Conservation (phyloP, 2,329 filamentous ascomycete genomes). For the Penicillium polonicum region DNA sequence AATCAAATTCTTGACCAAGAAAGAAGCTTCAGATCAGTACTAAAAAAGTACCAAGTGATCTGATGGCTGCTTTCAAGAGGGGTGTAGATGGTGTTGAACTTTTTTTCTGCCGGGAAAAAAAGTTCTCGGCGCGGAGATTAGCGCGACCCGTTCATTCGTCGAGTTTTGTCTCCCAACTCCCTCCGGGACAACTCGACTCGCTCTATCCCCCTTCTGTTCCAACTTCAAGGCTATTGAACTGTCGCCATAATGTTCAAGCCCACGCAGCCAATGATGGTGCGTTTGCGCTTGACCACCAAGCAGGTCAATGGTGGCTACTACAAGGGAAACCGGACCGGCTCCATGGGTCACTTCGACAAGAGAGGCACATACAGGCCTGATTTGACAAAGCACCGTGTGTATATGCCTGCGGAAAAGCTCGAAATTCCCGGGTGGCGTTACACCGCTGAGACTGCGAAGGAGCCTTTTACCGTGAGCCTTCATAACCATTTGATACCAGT, state of each 20-base stretch:
- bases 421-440: slow-evolving; percentile 1
- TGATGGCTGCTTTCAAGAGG: slow-evolving; percentile 13
- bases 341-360: slow-evolving; percentile 76
- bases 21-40: slow-evolving; percentile 6
- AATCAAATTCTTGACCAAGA: neutral
- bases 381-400: slow-evolving; percentile 85
- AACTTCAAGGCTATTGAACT: slow-evolving; percentile 2
- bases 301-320: slow-evolving; percentile 92
- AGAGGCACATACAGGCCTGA: slow-evolving; percentile 69
- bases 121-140: slow-evolving; percentile 37
- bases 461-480: slow-evolving; percentile 4
- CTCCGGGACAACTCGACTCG: slow-evolving; percentile 20
- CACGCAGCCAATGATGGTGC: slow-evolving; percentile 58
- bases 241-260: slow-evolving; percentile 43
- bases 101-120: slow-evolving; percentile 36
- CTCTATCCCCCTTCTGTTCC: slow-evolving; percentile 10
- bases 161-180: slow-evolving; percentile 12
- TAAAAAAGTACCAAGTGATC: slow-evolving; percentile 8
- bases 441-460: neutral
- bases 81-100: slow-evolving; percentile 23
- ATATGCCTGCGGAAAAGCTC: slow-evolving; percentile 48
- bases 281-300: slow-evolving; percentile 87
- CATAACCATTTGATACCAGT: slow-evolving; percentile 13
- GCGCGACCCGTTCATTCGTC: slow-evolving; percentile 28
- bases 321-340: slow-evolving; percentile 88